Conservation (phyloP, 352 stramenopile species). For the Phytophthora cactorum region DNA sequence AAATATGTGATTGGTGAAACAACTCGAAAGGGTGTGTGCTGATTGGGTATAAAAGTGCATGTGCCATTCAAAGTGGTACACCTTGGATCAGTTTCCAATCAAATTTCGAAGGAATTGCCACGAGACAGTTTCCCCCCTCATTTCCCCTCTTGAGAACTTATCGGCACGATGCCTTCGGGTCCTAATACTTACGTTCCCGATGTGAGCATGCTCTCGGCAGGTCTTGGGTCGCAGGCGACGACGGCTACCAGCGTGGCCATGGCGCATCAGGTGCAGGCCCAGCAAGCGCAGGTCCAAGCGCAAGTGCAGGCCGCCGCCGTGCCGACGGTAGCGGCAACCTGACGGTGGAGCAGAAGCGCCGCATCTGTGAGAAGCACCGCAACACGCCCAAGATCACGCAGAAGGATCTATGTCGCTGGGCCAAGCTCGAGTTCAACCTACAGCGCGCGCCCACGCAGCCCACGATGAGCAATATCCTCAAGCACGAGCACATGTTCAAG, state of each 20-base stretch:
- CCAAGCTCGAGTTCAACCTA: conserved; percentile 90
- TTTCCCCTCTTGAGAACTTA: conserved; percentile 57
- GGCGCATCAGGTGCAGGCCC: conserved; percentile 37
- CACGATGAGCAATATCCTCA: conserved; percentile 88
- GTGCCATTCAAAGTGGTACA: no score
- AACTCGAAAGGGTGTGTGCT: no score
- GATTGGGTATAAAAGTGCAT: no score
- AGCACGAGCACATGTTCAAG: conserved; percentile 88
- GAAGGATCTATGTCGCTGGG: conserved; percentile 88
- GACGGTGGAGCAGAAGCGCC: conserved; percentile 88
- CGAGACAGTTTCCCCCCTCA: conserved; percentile 10
- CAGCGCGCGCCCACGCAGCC: conserved; percentile 82
- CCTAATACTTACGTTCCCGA: conserved; percentile 68
- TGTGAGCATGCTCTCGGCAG: conserved; percentile 30
- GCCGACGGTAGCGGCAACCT: conserved; percentile 79
- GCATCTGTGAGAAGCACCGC: conserved; percentile 89
- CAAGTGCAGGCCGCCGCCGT: conserved; percentile 42
- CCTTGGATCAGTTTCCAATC: background rate
- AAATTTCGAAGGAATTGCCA: conserved; percentile 14
- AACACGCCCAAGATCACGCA: conserved; percentile 89
- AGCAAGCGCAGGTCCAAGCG: conserved; percentile 30
- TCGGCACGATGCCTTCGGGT: conserved; percentile 78
- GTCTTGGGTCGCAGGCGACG: conserved; percentile 11
- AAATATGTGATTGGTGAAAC: no score
- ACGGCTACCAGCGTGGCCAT: conserved; percentile 36